A percentile compares a stretch with the other conserved stretches of the same genome.
These are phyloP conservation scores for Aureobasidium lini DNA, from an alignment of 2,329 filamentous ascomycete species.

Conservation along the genomic window DNA sequence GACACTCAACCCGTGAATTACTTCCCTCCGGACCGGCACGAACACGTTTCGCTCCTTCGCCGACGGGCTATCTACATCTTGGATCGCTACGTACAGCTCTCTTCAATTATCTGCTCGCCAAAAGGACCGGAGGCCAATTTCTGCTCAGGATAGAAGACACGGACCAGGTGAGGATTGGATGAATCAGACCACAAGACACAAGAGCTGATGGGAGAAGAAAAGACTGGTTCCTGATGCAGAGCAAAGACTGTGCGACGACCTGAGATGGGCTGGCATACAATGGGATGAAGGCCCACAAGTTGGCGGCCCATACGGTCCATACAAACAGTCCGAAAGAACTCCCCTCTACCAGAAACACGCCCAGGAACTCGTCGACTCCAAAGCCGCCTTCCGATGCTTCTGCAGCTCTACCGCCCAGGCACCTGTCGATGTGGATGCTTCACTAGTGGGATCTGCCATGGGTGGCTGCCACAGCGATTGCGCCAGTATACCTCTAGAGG, in stretches of 20 bases:
- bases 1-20: neutral
- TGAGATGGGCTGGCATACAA: slow-evolving; percentile 78
- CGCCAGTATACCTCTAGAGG: slow-evolving; percentile 53
- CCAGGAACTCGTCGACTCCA: slow-evolving; percentile 58
- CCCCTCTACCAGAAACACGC: slow-evolving; percentile 65
- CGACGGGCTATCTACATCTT: slow-evolving; percentile 87
- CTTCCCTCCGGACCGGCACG: slow-evolving; percentile 46
- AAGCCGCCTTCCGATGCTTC: slow-evolving; percentile 87
- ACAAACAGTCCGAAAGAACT: slow-evolving; percentile 78
- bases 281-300: slow-evolving; percentile 92
- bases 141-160: slow-evolving; percentile 90
- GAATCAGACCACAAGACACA: slow-evolving; percentile 1
- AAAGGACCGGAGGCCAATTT: slow-evolving; percentile 81
- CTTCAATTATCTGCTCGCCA: slow-evolving; percentile 92
- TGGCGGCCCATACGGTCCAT: slow-evolving; percentile 76
- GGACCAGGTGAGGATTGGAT: slow-evolving; percentile 58
- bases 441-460: slow-evolving; percentile 41
- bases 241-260: slow-evolving; percentile 64
- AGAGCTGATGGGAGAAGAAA: slow-evolving; percentile 50
- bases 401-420: slow-evolving; percentile 57
- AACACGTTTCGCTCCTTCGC: slow-evolving; percentile 90
- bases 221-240: slow-evolving; percentile 77
- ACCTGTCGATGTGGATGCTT: slow-evolving; percentile 14
- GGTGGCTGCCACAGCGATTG: slow-evolving; percentile 67
- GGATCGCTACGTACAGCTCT: slow-evolving; percentile 86